These are phyloP conservation scores for Hyphodiscus sp. DNA, from an alignment of 2,329 filamentous ascomycete species.

Conservation along the genomic window DNA sequence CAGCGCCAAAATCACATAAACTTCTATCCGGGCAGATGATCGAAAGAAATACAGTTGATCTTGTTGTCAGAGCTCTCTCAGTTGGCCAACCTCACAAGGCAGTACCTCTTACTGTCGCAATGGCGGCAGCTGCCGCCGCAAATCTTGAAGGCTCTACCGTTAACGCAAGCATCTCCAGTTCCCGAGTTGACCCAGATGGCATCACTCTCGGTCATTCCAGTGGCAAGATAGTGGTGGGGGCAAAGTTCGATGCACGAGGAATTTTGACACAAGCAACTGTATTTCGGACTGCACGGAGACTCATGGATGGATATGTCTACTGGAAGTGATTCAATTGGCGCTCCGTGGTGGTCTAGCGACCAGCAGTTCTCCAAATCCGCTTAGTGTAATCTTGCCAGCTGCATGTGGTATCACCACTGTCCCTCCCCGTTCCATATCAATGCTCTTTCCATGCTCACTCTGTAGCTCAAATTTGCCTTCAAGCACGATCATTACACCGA, in stretches of 20 bases:
- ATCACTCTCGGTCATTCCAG: conserved; percentile 41
- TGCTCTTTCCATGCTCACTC: background rate
- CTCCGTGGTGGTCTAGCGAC: background rate
- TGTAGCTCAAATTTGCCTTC: background rate
- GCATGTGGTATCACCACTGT: background rate
- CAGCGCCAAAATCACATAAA: conserved; percentile 32
- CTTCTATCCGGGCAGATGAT: conserved; percentile 34
- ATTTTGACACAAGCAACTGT: conserved; percentile 35
- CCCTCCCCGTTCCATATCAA: background rate
- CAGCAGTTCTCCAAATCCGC: background rate
- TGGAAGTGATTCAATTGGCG: conserved; percentile 27
- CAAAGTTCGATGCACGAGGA: conserved; percentile 33
- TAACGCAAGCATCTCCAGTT: conserved; percentile 22
- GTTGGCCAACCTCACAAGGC: conserved; percentile 52
- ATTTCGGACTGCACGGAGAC: conserved; percentile 40
- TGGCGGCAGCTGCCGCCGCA: conserved; percentile 42
- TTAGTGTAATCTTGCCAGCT: background rate
- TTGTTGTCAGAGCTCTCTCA: conserved; percentile 44
- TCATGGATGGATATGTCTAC: conserved; percentile 41
- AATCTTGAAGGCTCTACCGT: conserved; percentile 38
- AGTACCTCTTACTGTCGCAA: conserved; percentile 47
- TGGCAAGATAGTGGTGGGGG: conserved; percentile 38
- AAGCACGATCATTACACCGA: background rate
- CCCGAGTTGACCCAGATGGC: conserved; percentile 26
- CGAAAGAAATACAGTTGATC: conserved; percentile 28